Evolutionary conservation across 1,284 basidiomycete genomes (phyloP), one percentile per base, ranked within the genome.

Genomic region (Cryptococcus amylolentus): DNA sequence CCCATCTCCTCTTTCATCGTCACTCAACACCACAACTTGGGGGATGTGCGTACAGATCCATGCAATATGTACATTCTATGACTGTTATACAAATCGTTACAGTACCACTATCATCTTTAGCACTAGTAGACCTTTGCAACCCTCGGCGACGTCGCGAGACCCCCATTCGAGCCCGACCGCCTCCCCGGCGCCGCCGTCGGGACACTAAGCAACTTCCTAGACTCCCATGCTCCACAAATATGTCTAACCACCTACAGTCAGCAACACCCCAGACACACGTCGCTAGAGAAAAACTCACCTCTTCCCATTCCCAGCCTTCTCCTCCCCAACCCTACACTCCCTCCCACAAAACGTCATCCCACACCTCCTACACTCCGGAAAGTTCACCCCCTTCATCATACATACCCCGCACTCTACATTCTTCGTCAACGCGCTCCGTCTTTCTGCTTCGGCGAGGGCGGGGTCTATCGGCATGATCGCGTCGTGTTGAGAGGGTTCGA

Each of bases 311-410:
- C 73, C 73, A 2, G 70, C 73, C 18, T 63, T 68, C 4, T 60
- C 53, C 28, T 62, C 58, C 20, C 63, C 71, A 4, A 76, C 66
- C 23, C 73, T 62, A 55, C 73, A 76, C 13, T 56, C 58, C 28
- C 73, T 64, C 18, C 69, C 71, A 54, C 73, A 76, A 55, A 76
- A 74, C 0, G 61, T 64, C 54, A 73, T 55, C 5, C 70, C 69
- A 52, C 73, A 76, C 54, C 69, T 71, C 53, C 72, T 63, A 44
- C 73, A 76, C 54, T 72, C 69, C 16, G 73, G 73, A 43, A 74
- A 75, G 56, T 76, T 76, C 45, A 75, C 65, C 2, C 73, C 73
- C 10, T 63, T 55, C 8, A 64, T 63, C 8, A 52, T 56, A 54
- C 73, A 76, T 2, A 76, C 71, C 6, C 65, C 64, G 55, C 73